A percentile compares a stretch with the other conserved stretches of the same genome.
Evolutionary conservation across 2,329 filamentous ascomycete genomes (phyloP).

Genomic region (Aspergillus tubingensis): DNA sequence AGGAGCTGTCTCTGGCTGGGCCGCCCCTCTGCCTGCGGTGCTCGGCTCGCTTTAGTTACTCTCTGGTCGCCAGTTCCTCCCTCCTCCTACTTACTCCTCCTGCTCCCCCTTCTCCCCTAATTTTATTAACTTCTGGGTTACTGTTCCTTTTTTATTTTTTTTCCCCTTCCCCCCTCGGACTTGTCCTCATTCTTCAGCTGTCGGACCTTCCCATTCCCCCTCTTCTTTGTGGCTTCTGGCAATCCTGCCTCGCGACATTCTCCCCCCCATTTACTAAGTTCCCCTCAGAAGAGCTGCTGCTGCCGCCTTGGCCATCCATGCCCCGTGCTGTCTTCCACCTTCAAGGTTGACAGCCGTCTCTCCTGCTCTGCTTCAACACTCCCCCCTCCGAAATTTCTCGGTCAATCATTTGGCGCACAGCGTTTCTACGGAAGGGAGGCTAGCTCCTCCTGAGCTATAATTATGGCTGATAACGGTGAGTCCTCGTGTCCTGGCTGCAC

Average conservation of each 20-base stretch:
- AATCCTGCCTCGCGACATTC: background rate
- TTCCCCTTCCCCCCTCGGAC: background rate
- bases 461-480: conserved; percentile 40
- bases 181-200: background rate
- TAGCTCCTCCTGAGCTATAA: conserved; percentile 31
- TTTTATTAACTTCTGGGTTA: background rate
- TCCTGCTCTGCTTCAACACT: conserved; percentile 12
- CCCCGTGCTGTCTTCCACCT: conserved; percentile 28
- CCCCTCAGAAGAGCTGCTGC: conserved; percentile 17
- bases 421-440: conserved; percentile 27
- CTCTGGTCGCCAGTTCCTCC: conserved; percentile 13
- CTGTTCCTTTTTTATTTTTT: background rate
- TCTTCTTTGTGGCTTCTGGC: background rate
- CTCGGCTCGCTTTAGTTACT: background rate
- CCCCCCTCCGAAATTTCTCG: conserved; percentile 6
- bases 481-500: conserved; percentile 7
- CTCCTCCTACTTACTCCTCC: conserved; percentile 5
- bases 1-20: no score
- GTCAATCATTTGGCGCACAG: conserved; percentile 23
- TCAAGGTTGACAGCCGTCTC: conserved; percentile 23
- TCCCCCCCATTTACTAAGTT: conserved; percentile 2
- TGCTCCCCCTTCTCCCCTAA: background rate
- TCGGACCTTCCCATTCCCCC: background rate
- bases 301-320: conserved; percentile 30
- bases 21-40: background rate